Evolutionary conservation across 2,329 filamentous ascomycete genomes (phyloP), one percentile per base, ranked within the genome.

Genomic region (Fusarium pseudoanthophilum): DNA sequence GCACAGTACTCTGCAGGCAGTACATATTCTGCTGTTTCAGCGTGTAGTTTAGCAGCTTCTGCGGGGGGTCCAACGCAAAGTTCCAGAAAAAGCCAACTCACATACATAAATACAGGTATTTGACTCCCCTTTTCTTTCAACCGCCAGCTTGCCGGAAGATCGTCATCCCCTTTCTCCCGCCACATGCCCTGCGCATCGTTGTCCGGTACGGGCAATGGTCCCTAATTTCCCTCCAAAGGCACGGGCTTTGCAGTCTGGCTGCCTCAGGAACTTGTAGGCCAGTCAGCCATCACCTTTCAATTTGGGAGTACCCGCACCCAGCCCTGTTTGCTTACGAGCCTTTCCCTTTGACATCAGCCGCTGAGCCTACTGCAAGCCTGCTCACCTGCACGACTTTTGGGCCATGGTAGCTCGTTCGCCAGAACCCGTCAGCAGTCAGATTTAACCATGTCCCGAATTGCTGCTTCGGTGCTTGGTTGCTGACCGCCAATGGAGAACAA

Each of bases 321-420:
- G 64, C 64, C 75, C 73, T 75, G 75, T 67, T 71, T 69, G 76
- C 73, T 78, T 75, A 75, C 69, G 73, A 74, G 74, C 68, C 76
- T 75, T 75, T 69, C 70, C 61, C 65, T 32, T 75, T 56, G 48
- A 56, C 37, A 64, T 76, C 76, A 73, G 75, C 67, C 72, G 67
- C 69, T 71, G 75, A 71, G 67, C 73, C 68, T 71, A 58, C 56
- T 67, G 64, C 61, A 71, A 72, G 74, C 70, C 67, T 66, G 57
- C 72, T 68, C 68, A 60, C 65, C 69, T 67, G 60, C 60, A 67
- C 63, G 60, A 72, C 63, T 69, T 48, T 20, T 63, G 58, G 74
- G 63, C 57, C 59, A 48, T 60, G 48, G 56, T 55, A 51, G 16
- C 30, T 51, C 59, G 51, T 55, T 63, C 48, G 43, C 34, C 42